Base-by-base conservation (phyloP, 2,329 filamentous ascomycete species). In the Arthrobotrys sinensis region DNA sequence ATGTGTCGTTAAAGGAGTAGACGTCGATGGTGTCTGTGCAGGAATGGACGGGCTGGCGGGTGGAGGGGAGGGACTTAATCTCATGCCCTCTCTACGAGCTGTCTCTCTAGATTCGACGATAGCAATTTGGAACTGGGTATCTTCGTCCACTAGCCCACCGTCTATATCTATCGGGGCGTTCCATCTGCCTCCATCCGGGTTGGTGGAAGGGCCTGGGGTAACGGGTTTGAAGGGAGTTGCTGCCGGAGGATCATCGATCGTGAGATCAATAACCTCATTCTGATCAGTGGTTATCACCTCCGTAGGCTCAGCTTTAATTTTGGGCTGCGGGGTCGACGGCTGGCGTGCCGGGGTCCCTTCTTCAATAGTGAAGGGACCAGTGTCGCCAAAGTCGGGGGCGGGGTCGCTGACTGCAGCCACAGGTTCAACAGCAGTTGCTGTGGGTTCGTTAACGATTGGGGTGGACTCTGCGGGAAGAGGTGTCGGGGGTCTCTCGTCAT, bases 191-290 rank as follows among this genome's bases (percentile, higher is more conserved):
- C 2, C 38, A 14, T 21, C 14, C 16, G 21, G 1, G 43, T 12
- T 60, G 21, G 24, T 43, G 43, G 24, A 21, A 24, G 55, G 34
- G 6, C 50, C 19, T 11, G 24, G 32, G 10, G 2, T 28, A 24
- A 14, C 28, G n/a, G 14, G 11, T 14, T 12, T 52, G 12, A 8
- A n/a, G 7, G 46, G 48, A n/a, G 60, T 36, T 7, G 1, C 43
- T 6, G 21, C 6, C 0, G 76, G 72, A 6, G 73, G 24, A 48
- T 81, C 80, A 4, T 80, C 73, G 11, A 70, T 21, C 1, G 80
- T 81, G 21, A 81, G 80, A 16, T 81, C 80, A 55, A 81, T 81
- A 16, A 80, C 50, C 14, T 66, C 40, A 3, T 67, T 67, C 5
- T 62, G 4, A 28, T 14, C 53, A 55, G 48, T 14, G 21, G 16